Conservation (phyloP, 2,329 filamentous ascomycete genomes). For the Clonostachys byssicola region DNA sequence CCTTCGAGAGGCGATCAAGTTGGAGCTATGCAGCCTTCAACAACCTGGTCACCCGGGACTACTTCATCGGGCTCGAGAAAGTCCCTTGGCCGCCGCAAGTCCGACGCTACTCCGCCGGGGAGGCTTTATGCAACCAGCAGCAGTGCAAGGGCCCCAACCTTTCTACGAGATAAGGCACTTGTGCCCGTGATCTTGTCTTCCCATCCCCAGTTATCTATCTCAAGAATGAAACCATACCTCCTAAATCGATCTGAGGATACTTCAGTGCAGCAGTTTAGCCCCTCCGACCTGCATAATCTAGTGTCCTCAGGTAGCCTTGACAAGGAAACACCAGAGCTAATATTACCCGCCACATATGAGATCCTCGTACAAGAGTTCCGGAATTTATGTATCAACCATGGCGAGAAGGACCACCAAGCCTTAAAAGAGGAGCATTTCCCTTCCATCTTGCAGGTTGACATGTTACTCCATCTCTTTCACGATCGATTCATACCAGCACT, state of each 20-base stretch:
- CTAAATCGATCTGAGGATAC: too few species aligned
- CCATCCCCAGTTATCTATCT: background rate
- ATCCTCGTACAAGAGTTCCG: too few species aligned
- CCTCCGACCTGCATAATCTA: too few species aligned
- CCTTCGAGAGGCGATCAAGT: background rate
- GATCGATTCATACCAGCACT: constrained; percentile 21
- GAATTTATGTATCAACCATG: too few species aligned
- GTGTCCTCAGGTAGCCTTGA: too few species aligned
- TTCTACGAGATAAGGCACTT: background rate
- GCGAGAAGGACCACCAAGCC: too few species aligned
- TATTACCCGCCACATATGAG: too few species aligned
- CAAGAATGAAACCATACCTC: background rate
- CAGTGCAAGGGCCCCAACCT: background rate
- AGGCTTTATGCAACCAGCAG: constrained; percentile 2
- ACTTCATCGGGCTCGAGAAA: background rate
- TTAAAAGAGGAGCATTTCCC: constrained; percentile 16
- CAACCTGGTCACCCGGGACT: background rate
- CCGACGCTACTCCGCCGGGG: background rate
- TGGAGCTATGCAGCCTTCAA: background rate
- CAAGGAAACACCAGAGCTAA: too few species aligned
- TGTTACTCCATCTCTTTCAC: constrained; percentile 23
- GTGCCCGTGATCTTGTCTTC: background rate
- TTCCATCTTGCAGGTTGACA: constrained; percentile 13
- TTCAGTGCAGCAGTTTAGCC: too few species aligned
- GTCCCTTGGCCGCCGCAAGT: background rate